Conservation (phyloP, 2,329 filamentous ascomycete genomes). For the Diaporthe ampelina region DNA sequence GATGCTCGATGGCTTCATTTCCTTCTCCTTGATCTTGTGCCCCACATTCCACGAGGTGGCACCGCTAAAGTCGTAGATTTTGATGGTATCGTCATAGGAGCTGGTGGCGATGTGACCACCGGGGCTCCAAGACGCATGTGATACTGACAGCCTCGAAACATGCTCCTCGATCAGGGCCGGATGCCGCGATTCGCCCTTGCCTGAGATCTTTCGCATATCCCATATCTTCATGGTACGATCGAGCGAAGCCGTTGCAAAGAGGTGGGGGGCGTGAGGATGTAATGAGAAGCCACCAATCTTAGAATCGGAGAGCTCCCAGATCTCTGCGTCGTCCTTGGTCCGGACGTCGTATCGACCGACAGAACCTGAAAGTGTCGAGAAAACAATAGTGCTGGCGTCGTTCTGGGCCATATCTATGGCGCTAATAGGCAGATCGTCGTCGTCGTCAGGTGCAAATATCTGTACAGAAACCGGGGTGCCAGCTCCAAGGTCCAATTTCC, state of each 20-base stretch:
- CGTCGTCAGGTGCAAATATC: constrained; percentile 81
- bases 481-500: constrained; percentile 86
- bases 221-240: constrained; percentile 93
- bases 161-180: constrained; percentile 86
- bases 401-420: constrained; percentile 82
- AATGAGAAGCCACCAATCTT: constrained; percentile 96
- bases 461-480: constrained; percentile 77
- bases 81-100: constrained; percentile 95
- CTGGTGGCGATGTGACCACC: constrained; percentile 90
- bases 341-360: constrained; percentile 88
- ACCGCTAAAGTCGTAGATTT: constrained; percentile 85
- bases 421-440: constrained; percentile 84
- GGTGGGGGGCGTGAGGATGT: constrained; percentile 83
- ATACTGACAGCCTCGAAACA: constrained; percentile 85
- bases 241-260: constrained; percentile 89
- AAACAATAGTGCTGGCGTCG: constrained; percentile 82
- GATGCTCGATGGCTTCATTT: constrained; percentile 77
- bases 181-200: constrained; percentile 69
- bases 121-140: constrained; percentile 90
- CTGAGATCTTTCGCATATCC: constrained; percentile 86
- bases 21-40: constrained; percentile 68
- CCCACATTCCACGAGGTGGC: constrained; percentile 71
- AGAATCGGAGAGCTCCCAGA: constrained; percentile 86
- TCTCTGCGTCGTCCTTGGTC: constrained; percentile 68
- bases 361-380: constrained; percentile 86